Conservation (phyloP, 2,329 filamentous ascomycete species). For the Zymoseptoria ardabiliae region DNA sequence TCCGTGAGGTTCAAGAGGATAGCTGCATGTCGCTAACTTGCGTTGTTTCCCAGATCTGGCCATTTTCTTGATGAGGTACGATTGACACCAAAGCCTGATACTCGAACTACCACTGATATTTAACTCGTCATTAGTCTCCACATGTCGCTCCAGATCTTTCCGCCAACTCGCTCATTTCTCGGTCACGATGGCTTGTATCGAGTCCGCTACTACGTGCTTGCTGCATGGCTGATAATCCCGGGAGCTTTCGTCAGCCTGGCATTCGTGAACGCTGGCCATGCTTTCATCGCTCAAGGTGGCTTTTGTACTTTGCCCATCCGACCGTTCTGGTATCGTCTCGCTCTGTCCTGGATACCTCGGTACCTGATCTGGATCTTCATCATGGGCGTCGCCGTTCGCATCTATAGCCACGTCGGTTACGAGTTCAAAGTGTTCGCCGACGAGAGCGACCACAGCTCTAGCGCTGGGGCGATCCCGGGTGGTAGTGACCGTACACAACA, state of each 20-base stretch:
- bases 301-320: conserved; percentile 63
- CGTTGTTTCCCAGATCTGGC: conserved; percentile 48
- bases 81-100: too few species aligned
- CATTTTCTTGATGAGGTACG: conserved; percentile 56
- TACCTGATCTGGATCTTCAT: conserved; percentile 62
- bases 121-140: conserved; percentile 34
- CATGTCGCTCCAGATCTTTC: conserved; percentile 52
- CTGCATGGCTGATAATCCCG: conserved; percentile 51
- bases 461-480: conserved; percentile 1
- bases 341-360: conserved; percentile 65
- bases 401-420: conserved; percentile 60
- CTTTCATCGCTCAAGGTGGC: conserved; percentile 56
- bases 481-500: not conserved
- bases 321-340: conserved; percentile 62
- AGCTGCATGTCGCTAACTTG: not conserved
- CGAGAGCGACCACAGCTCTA: conserved; percentile 21
- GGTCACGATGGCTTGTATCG: conserved; percentile 61
- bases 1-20: not conserved
- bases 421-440: conserved; percentile 36
- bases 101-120: too few species aligned
- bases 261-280: conserved; percentile 49
- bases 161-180: conserved; percentile 36
- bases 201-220: conserved; percentile 55
- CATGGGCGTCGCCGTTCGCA: conserved; percentile 56
- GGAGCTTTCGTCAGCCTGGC: conserved; percentile 54